Evolutionary conservation across 1,284 basidiomycete species (phyloP), one percentile per base, ranked within the genome.

Genomic region (Irpex sp.): DNA sequence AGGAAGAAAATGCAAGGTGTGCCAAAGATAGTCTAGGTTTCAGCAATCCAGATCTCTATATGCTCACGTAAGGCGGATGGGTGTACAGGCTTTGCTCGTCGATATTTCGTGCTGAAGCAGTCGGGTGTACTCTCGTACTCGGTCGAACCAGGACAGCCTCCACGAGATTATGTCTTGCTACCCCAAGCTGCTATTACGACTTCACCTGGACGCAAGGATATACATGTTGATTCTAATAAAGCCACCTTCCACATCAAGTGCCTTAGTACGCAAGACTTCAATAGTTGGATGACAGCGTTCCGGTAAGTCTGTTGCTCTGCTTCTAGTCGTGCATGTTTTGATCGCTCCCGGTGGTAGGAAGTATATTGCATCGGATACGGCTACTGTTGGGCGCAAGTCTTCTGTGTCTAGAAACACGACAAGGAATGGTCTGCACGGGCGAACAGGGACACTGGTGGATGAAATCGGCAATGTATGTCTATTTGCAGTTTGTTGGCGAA

Each of bases 1-100:
- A 85, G 93, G 75, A 95, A 94, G 85, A 94, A 90, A 83, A 91
- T 96, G 91, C 95, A 96, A 85, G 95, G 95, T 90, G 76, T 69
- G 81, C 65, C 58, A n/a, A 18, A n/a, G 13, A n/a, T 27, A 56
- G 27, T 54, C 27, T 32, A 58, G 44, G 38, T 59, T n/a, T 18
- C 44, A 7, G 13, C n/a, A 42, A 27, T 64, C 67, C 71, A 43
- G 22, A 24, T 20, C 44, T 24, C 49, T 5, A 6, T 60, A 27
- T 27, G 58, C 58, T 42, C 18, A 65, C 44, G 13, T 27, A 13
- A 45, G 44, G 49, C 22, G 15, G 38, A 60, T 68, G 68, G 18
- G 13, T 20, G 24, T 71, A 62, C 43, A 96, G 94, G 94, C n/a
- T 96, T 94, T 80, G 94, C 94, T 13, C 91, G 93, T 63, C 91